Percentiles rank a stretch among this genome's conserved stretches.
Conservation (phyloP, 1,284 basidiomycete genomes). For the Heterobasidion parviporum region DNA sequence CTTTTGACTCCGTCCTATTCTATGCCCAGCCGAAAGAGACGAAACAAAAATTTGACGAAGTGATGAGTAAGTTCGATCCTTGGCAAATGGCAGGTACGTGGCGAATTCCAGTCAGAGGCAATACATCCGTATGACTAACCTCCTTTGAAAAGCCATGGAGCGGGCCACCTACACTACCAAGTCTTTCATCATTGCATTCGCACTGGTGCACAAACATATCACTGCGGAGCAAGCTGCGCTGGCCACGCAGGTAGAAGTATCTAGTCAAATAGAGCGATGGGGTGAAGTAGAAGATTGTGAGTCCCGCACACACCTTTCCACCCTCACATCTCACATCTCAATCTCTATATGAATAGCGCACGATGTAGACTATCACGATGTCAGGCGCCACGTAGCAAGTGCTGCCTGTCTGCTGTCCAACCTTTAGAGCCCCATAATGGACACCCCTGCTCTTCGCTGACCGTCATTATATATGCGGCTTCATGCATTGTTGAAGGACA, state of each 20-base stretch:
- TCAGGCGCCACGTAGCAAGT: slow-evolving; percentile 82
- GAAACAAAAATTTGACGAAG: slow-evolving; percentile 45
- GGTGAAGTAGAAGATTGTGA: slow-evolving; percentile 98
- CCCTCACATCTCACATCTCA: slow-evolving; percentile 3
- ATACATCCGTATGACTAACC: not conserved
- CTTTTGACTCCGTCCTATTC: slow-evolving; percentile 62
- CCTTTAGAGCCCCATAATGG: slow-evolving; percentile 6
- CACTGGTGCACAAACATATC: slow-evolving; percentile 70
- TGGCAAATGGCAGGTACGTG: slow-evolving; percentile 84
- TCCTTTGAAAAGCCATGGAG: slow-evolving; percentile 67
- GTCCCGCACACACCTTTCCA: slow-evolving; percentile 24
- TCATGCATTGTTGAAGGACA: too few species aligned
- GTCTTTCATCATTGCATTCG: slow-evolving; percentile 85
- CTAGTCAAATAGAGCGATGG: slow-evolving; percentile 94
- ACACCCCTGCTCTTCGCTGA: too few species aligned
- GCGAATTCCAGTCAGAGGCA: not conserved
- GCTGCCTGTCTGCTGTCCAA: slow-evolving; percentile 48
- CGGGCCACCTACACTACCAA: slow-evolving; percentile 87
- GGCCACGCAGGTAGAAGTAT: slow-evolving; percentile 89
- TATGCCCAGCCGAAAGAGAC: slow-evolving; percentile 65
- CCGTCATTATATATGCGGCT: too few species aligned
- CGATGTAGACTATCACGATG: slow-evolving; percentile 94
- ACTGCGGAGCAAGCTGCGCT: slow-evolving; percentile 80
- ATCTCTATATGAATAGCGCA: slow-evolving; percentile 52
- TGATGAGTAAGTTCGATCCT: slow-evolving; percentile 58